phyloP scores from a whole-genome alignment of 169 alveolate genomes.

The Eimeria brunetti region DNA sequence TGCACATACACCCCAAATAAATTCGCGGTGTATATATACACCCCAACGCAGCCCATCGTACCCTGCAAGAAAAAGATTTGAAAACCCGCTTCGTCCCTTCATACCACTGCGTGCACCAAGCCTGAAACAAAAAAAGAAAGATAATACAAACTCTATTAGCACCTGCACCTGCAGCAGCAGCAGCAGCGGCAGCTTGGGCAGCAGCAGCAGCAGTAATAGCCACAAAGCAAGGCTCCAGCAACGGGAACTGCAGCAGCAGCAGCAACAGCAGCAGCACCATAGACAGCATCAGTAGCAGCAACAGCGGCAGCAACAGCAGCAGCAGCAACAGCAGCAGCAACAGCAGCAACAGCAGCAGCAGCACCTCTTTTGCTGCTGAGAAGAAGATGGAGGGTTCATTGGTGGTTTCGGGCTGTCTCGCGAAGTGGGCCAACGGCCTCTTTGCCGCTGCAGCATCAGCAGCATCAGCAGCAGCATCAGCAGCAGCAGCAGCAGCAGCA shows the following conservation, averaged over 20 bases:
- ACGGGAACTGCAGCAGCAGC: neutral
- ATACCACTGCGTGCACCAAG: slow-evolving; percentile 52
- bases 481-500: neutral
- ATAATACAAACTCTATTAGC: neutral
- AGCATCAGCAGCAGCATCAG: too few species aligned
- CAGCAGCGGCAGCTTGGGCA: too few species aligned
- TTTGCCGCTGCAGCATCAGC: too few species aligned
- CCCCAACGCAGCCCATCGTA: too few species aligned
- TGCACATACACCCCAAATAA: neutral
- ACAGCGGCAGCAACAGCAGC: too few species aligned
- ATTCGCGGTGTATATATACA: too few species aligned
- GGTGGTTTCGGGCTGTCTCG: neutral
- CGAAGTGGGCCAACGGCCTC: neutral
- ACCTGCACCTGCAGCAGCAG: neutral
- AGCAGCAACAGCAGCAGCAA: too few species aligned
- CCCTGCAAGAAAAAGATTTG: slow-evolving; percentile 33
- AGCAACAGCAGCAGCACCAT: too few species aligned
- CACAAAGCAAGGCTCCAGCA: too few species aligned
- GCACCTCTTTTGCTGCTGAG: slow-evolving; percentile 32
- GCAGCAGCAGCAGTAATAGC: neutral
- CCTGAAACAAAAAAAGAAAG: neutral
- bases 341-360: too few species aligned
- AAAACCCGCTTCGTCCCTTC: slow-evolving; percentile 42
- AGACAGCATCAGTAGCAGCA: too few species aligned
- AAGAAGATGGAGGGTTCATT: slow-evolving; percentile 29